A percentile compares a stretch with the other conserved stretches of the same genome.
Conservation (phyloP, 2,329 filamentous ascomycete genomes). For the Didymella sp. region DNA sequence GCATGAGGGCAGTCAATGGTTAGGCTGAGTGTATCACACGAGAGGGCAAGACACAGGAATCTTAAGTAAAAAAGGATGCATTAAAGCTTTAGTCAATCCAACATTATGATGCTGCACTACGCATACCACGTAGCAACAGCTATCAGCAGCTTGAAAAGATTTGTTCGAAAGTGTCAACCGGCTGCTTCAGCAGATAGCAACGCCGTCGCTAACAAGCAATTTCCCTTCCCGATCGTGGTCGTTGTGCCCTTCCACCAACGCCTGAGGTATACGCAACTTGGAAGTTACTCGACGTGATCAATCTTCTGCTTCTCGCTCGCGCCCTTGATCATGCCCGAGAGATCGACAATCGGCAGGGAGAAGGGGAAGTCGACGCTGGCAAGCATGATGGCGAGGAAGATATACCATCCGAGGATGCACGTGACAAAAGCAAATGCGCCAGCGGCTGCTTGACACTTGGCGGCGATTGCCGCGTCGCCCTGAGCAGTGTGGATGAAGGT, state of each 20-base stretch:
- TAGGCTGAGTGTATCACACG: no score
- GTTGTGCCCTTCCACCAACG: not conserved
- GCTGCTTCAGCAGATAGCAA: slow-evolving; percentile 2
- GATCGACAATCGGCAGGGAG: slow-evolving; percentile 57
- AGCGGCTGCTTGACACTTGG: slow-evolving; percentile 48
- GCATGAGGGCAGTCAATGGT: no score
- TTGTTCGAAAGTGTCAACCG: not conserved
- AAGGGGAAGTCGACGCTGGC: slow-evolving; percentile 62
- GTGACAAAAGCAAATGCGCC: slow-evolving; percentile 60
- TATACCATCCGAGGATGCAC: slow-evolving; percentile 59
- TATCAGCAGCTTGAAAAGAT: not conserved
- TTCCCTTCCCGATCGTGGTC: not conserved
- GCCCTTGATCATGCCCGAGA: slow-evolving; percentile 55
- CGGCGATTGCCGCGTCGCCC: slow-evolving; percentile 43
- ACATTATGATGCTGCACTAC: not conserved
- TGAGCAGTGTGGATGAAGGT: slow-evolving; percentile 65
- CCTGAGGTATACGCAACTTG: not conserved
- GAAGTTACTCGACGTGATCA: slow-evolving; percentile 29
- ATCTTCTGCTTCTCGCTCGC: slow-evolving; percentile 47
- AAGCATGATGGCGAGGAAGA: slow-evolving; percentile 62
- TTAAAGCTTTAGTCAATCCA: not conserved
- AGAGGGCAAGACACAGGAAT: no score
- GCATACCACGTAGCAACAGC: not conserved
- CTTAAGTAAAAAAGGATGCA: not conserved
- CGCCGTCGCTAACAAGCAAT: slow-evolving; percentile 1